A percentile compares a stretch with the other conserved stretches of the same genome.
These are phyloP conservation scores for Yarrowia yakushimensis DNA, from an alignment of 805 yeast genomes.

Conservation along the genomic window DNA sequence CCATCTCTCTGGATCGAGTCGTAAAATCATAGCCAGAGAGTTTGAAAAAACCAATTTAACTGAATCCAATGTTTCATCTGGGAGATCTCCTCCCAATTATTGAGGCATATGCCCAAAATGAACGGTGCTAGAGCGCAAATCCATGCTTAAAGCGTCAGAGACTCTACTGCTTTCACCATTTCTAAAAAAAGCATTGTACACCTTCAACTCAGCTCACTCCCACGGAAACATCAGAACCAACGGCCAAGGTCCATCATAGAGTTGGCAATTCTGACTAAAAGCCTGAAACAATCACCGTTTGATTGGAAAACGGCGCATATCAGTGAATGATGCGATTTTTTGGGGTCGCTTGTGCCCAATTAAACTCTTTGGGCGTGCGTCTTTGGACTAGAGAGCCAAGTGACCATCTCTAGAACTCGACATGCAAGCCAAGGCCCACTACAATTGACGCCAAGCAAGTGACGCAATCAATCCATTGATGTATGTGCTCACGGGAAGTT, in stretches of 20 bases:
- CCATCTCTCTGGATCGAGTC: too few species aligned
- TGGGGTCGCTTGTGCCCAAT: too few species aligned
- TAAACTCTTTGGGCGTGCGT: too few species aligned
- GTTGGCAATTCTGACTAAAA: background rate
- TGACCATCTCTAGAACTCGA: too few species aligned
- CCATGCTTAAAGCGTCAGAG: too few species aligned
- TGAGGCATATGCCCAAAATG: background rate
- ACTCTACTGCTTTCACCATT: too few species aligned
- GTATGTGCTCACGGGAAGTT: background rate
- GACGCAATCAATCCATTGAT: too few species aligned
- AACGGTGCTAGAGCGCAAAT: background rate
- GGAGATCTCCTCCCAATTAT: background rate
- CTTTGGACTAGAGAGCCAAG: too few species aligned
- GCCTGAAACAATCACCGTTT: background rate
- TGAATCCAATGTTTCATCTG: conserved; percentile 1
- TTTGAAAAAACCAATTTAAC: conserved; percentile 4
- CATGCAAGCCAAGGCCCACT: too few species aligned
- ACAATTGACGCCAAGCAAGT: too few species aligned
- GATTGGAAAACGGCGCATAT: background rate
- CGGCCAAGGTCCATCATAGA: background rate
- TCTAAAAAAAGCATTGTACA: too few species aligned
- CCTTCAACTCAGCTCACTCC: background rate
- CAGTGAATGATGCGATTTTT: background rate
- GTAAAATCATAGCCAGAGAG: conserved; percentile 3
- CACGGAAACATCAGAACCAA: too few species aligned